Percentiles rank a stretch among this genome's conserved stretches.
phyloP scores from a whole-genome alignment of 2,329 filamentous ascomycete species.

The Fusarium haematococcum region DNA sequence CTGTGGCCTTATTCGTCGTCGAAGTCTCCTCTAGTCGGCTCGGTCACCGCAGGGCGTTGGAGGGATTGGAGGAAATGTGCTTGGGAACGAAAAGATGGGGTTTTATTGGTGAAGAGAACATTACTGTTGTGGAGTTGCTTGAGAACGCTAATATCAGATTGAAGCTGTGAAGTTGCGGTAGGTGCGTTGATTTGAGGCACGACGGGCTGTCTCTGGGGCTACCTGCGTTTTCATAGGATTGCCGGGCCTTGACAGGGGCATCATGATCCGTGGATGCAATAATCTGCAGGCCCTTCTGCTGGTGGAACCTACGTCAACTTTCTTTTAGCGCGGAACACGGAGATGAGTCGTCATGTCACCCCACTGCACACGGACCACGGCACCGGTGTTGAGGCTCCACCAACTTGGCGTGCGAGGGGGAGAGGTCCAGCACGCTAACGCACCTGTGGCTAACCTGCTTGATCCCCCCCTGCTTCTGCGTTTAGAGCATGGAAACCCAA shows the following conservation, averaged over 20 bases:
- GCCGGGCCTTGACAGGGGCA: background rate
- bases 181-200: background rate
- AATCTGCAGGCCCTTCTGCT: background rate
- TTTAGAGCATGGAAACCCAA: background rate
- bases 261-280: background rate
- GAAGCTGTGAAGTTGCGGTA: background rate
- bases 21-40: background rate
- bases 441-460: background rate
- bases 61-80: no score
- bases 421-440: background rate
- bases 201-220: background rate
- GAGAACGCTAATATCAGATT: no score
- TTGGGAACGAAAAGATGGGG: no score
- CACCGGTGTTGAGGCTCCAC: background rate
- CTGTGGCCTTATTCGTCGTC: background rate
- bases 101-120: no score
- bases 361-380: background rate
- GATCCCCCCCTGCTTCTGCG: background rate
- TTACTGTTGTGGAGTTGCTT: no score
- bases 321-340: background rate
- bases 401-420: background rate
- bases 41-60: background rate
- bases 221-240: background rate
- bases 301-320: background rate
- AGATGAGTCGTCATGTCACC: background rate